Conservation (phyloP, 768 basidiomycete species). For the Coprinellus aureogranulatus region DNA sequence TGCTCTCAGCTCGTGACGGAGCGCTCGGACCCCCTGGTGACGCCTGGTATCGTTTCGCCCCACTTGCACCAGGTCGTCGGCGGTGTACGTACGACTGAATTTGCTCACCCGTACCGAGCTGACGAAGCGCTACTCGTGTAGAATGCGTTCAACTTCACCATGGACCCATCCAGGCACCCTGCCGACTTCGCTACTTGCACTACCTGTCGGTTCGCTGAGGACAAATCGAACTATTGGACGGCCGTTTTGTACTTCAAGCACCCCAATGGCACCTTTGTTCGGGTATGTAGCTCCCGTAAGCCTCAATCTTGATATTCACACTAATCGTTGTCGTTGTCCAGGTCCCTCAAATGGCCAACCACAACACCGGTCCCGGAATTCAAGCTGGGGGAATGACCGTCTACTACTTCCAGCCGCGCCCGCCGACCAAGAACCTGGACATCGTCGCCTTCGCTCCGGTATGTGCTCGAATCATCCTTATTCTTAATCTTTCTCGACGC, state of each 20-base stretch:
- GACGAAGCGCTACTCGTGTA: not conserved
- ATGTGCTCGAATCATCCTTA: not conserved
- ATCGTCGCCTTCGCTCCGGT: conserved; percentile 8
- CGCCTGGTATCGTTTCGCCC: not conserved
- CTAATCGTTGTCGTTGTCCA: too few relatives aligned
- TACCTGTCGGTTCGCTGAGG: conserved; percentile 7
- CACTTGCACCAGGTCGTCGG: conserved; percentile 1
- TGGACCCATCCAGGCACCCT: not conserved
- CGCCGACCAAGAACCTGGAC: conserved; percentile 9
- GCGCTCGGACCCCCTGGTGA: not conserved
- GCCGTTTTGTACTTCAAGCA: conserved; percentile 9
- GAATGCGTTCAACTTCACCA: not conserved
- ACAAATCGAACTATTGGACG: conserved; percentile 11
- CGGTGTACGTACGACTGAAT: not conserved
- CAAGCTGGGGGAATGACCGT: conserved; percentile 11
- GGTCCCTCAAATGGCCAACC: conserved; percentile 12
- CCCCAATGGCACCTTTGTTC: conserved; percentile 2
- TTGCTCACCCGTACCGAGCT: not conserved
- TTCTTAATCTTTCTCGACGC: not conserved
- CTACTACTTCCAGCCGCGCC: conserved; percentile 12
- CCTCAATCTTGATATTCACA: too few relatives aligned
- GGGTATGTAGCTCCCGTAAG: not conserved
- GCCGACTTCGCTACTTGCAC: conserved; percentile 3
- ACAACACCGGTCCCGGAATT: conserved; percentile 11
- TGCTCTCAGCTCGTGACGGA: not conserved